phyloP scores from a whole-genome alignment of 768 basidiomycete species.

The Mycena sanguinolenta region DNA sequence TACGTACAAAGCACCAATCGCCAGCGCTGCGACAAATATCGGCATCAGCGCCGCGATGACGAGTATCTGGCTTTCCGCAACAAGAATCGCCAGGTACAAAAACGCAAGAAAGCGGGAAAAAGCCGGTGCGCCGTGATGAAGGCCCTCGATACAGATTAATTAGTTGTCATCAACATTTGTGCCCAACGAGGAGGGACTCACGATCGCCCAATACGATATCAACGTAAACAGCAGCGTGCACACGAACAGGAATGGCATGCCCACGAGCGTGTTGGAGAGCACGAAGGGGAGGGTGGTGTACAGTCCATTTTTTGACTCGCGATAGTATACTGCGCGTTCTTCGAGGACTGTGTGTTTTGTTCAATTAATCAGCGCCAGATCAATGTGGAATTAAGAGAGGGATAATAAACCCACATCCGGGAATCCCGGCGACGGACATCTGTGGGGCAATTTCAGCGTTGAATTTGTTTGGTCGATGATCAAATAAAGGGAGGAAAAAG shows the following conservation, averaged over 20 bases:
- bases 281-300: constrained; percentile 68
- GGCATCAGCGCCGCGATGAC: constrained; percentile 66
- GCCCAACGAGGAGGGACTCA: no score
- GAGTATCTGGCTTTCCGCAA: constrained; percentile 66
- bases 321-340: constrained; percentile 68
- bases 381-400: background rate
- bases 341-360: constrained; percentile 58
- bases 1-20: constrained; percentile 60
- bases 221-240: constrained; percentile 63
- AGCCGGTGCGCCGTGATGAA: constrained; percentile 60
- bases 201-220: constrained; percentile 66
- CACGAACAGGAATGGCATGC: constrained; percentile 66
- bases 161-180: no score
- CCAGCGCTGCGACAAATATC: constrained; percentile 72
- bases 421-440: constrained; percentile 75
- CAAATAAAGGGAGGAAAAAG: background rate
- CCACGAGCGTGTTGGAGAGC: constrained; percentile 66
- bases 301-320: constrained; percentile 70
- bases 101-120: constrained; percentile 70
- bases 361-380: background rate
- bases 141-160: constrained; percentile 56
- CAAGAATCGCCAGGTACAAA: constrained; percentile 66
- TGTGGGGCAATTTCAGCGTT: constrained; percentile 22
- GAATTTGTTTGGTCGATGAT: background rate
- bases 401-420: constrained; percentile 52